Base-by-base conservation (phyloP, 2,329 filamentous ascomycete species). In the Chrysosphaeria jannelii region DNA sequence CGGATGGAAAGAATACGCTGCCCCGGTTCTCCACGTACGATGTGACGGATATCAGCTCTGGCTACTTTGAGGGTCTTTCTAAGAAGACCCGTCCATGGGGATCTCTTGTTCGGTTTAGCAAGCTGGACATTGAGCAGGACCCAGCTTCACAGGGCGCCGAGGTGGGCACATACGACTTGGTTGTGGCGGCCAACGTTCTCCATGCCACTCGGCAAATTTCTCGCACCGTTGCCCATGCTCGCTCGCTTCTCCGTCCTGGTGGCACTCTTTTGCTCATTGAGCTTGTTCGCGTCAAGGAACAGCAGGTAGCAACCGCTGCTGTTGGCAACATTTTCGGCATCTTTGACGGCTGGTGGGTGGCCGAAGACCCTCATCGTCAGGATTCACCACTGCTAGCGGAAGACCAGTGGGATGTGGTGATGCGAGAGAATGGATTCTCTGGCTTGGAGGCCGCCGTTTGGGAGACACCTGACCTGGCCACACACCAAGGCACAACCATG, bases 131-230 rank as follows among this genome's bases (percentile, higher is more conserved):
- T 14, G 34, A 36, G 13, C 27, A 35, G 16, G 36, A 41, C 15
- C 37, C 38, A 3, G 22, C 23, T 1, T 26, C 27, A 5, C 43
- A 47, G 27, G 43, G 42, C 6, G 45, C 43, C 20, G 35, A 38
- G 13, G 27, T 30, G 3, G 33, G 30, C 4, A 25, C 25, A 2
- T 47, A 40, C 22, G 45, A 49, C 25, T 24, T 49, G 5, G 30
- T 48, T 4, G 31, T 50, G 25, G 45, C 44, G 1, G 38, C 39
- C 8, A 37, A 46, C 17, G 43, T 46, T 1, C 31, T 49, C 5
- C 41, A 47, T 19, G 41, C 42, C 2, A 45, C 43, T 2, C 19
- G 29, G 23, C 30, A 22, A 4, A 29, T 45, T 23, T 21, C 36
- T 21, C 12, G 35, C 14, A 37, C 39, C 13, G 25, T 42, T 37